Conservation (phyloP, 345 rosid species). For the Eucalyptus pumila region DNA sequence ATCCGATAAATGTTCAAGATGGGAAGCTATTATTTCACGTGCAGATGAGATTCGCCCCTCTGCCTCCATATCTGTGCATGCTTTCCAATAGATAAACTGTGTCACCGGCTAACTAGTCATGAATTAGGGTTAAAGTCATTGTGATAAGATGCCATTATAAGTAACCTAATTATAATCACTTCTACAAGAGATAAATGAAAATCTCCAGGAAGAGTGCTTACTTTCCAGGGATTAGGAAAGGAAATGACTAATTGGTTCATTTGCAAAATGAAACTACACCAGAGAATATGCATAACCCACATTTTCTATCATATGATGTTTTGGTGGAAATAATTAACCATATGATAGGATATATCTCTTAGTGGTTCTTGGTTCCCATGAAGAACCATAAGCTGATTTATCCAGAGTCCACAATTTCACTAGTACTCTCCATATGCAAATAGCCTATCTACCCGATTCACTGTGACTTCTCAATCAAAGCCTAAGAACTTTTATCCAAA, state of each 20-base stretch:
- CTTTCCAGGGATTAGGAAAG: background rate
- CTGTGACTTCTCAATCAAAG: background rate
- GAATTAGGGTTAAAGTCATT: background rate
- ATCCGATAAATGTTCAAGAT: background rate
- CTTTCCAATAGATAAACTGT: background rate
- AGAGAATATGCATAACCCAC: background rate
- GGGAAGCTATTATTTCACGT: rapidly evolving
- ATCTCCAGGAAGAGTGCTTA: background rate
- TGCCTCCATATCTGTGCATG: background rate
- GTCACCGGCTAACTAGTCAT: background rate
- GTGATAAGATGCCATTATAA: background rate
- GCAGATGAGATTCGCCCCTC: rapidly evolving
- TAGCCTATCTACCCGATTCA: background rate
- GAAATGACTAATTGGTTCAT: background rate
- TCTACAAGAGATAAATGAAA: background rate
- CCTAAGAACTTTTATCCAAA: background rate
- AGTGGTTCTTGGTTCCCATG: background rate
- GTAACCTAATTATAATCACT: background rate
- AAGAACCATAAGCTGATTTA: background rate
- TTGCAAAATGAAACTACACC: background rate
- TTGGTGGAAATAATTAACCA: background rate
- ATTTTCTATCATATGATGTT: background rate
- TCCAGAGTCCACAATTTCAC: background rate
- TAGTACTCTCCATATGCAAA: background rate
- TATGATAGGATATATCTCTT: background rate